phyloP scores from a whole-genome alignment of 208 protist species.

The Leishmania turanica region DNA sequence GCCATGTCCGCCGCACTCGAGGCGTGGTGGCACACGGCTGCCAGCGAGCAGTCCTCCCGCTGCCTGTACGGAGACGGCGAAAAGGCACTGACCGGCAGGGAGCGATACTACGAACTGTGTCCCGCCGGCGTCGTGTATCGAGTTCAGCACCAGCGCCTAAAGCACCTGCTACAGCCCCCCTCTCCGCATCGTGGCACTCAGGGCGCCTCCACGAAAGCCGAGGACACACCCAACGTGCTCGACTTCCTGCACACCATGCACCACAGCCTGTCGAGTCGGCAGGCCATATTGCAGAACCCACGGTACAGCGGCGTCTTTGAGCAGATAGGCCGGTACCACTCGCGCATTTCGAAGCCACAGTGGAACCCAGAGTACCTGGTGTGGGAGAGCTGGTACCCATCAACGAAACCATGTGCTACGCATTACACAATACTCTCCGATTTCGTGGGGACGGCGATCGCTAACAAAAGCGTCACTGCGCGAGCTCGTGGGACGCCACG shows the following conservation, averaged over 20 bases:
- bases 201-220: not conserved
- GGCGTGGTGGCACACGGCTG: constrained; percentile 41
- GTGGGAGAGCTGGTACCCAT: constrained; percentile 81
- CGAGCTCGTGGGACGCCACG: not conserved
- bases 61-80: constrained; percentile 85
- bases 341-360: constrained; percentile 39
- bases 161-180: not conserved
- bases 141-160: constrained; percentile 47
- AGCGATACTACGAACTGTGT: constrained; percentile 74
- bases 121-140: constrained; percentile 45
- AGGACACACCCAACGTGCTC: constrained; percentile 13
- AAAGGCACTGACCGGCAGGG: constrained; percentile 42
- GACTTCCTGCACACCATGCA: constrained; percentile 44
- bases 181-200: not conserved
- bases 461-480: not conserved
- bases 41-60: constrained; percentile 13
- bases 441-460: not conserved
- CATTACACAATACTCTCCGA: constrained; percentile 28
- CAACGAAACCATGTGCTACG: constrained; percentile 32
- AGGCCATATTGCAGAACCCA: constrained; percentile 27
- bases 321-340: constrained; percentile 60
- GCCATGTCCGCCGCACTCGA: constrained; percentile 37
- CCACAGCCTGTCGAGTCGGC: constrained; percentile 8
- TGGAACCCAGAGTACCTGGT: constrained; percentile 58
- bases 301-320: constrained; percentile 38